Evolutionary conservation across 2,329 filamentous ascomycete species (phyloP).

Genomic region (Ascochyta rabiei): DNA sequence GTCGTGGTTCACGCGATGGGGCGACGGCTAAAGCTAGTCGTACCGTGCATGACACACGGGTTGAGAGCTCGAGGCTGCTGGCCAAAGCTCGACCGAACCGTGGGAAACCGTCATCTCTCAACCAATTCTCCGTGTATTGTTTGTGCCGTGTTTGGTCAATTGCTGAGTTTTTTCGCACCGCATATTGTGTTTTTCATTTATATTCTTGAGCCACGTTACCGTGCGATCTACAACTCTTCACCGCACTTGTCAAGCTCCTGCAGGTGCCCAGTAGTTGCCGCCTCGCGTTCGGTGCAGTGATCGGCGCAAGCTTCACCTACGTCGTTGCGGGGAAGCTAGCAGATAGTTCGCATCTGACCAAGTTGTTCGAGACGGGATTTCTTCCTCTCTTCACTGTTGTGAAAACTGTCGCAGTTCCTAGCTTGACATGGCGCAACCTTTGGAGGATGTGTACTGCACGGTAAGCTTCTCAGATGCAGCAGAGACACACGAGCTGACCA

Average conservation of each 20-base stretch:
- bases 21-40: not conserved
- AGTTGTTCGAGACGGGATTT: conserved; percentile 2
- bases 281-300: conserved; percentile 31
- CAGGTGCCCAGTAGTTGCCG: conserved; percentile 24
- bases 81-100: not conserved
- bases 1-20: conserved; percentile 9
- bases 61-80: conserved; percentile 9
- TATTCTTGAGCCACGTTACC: not conserved
- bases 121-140: conserved; percentile 19
- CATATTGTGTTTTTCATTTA: conserved; percentile 1
- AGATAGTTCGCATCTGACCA: conserved; percentile 17
- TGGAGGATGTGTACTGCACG: conserved; percentile 70
- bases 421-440: conserved; percentile 40
- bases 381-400: conserved; percentile 5
- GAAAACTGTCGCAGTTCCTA: not conserved
- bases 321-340: conserved; percentile 36
- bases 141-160: conserved; percentile 14
- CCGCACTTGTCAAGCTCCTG: conserved; percentile 20
- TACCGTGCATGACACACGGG: conserved; percentile 11
- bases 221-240: not conserved
- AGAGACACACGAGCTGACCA: conserved; percentile 33
- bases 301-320: conserved; percentile 31
- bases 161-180: conserved; percentile 7
- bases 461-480: conserved; percentile 50
- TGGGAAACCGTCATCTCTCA: conserved; percentile 18